Evolutionary conservation across 2,329 filamentous ascomycete species (phyloP).

Genomic region (Diaporthe citriasiana): DNA sequence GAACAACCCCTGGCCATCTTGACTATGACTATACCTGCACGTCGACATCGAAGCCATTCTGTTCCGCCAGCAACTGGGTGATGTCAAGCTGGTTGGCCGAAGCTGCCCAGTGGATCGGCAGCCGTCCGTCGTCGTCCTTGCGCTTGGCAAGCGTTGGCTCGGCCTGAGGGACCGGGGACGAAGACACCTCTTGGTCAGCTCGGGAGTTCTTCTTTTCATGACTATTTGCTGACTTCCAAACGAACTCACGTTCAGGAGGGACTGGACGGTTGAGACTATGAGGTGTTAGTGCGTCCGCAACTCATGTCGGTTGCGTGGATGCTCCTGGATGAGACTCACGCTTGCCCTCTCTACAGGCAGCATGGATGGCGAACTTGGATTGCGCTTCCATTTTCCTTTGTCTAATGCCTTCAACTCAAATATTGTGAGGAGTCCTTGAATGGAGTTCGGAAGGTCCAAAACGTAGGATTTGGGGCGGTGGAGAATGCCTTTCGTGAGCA

Average conservation of each 20-base stretch:
- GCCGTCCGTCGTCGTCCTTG: constrained; percentile 88
- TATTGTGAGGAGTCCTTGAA: background rate
- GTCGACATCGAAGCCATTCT: constrained; percentile 85
- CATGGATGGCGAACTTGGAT: constrained; percentile 86
- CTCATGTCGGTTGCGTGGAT: background rate
- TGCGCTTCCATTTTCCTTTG: constrained; percentile 50
- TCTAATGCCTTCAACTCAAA: background rate
- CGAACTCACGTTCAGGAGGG: constrained; percentile 74
- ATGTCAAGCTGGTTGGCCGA: constrained; percentile 86
- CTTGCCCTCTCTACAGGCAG: constrained; percentile 86
- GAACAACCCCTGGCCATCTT: background rate
- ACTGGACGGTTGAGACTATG: constrained; percentile 79
- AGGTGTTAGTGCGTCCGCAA: constrained; percentile 26
- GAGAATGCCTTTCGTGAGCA: background rate
- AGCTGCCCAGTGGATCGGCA: constrained; percentile 94
- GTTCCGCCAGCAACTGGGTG: constrained; percentile 77
- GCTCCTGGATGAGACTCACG: constrained; percentile 64
- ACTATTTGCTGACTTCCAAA: background rate
- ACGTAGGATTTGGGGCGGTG: background rate
- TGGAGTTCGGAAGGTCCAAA: background rate
- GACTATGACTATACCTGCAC: constrained; percentile 68
- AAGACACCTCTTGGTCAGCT: background rate
- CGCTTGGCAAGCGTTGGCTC: constrained; percentile 81
- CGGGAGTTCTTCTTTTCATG: background rate
- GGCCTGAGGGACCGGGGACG: constrained; percentile 62